phyloP scores from a whole-genome alignment of 2,329 filamentous ascomycete species.

The Claviceps sp. region DNA sequence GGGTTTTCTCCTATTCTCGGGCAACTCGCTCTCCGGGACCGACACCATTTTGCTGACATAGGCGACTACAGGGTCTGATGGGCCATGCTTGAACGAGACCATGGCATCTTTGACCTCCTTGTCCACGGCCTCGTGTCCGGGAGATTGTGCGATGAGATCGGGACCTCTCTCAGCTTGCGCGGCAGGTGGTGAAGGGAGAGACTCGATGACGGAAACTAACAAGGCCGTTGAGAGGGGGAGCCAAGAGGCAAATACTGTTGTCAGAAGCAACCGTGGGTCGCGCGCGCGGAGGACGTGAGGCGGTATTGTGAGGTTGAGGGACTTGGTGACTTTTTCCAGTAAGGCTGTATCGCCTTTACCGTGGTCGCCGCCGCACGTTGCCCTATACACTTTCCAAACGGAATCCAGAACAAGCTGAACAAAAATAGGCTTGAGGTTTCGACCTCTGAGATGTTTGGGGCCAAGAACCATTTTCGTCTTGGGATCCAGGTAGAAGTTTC shows the following conservation, averaged over 20 bases:
- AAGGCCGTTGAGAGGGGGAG: conserved; percentile 84
- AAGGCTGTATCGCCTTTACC: conserved; percentile 71
- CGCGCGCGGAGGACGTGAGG: conserved; percentile 73
- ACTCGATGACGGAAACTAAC: conserved; percentile 86
- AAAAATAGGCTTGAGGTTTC: conserved; percentile 89
- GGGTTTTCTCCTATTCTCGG: conserved; percentile 61
- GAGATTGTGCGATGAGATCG: conserved; percentile 64
- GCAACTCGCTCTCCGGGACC: conserved; percentile 80
- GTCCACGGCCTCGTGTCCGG: conserved; percentile 60
- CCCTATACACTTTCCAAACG: conserved; percentile 91
- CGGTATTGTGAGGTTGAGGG: conserved; percentile 69
- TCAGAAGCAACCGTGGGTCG: conserved; percentile 73
- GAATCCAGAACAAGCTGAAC: conserved; percentile 92
- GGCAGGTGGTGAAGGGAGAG: conserved; percentile 66
- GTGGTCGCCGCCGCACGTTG: conserved; percentile 68
- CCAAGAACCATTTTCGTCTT: conserved; percentile 91
- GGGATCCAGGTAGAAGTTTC: conserved; percentile 89
- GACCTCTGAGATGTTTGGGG: conserved; percentile 83
- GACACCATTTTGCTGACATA: conserved; percentile 99
- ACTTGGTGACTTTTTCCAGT: conserved; percentile 91
- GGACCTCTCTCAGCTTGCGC: conserved; percentile 75
- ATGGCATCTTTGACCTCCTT: conserved; percentile 63
- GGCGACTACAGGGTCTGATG: conserved; percentile 68
- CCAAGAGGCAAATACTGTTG: conserved; percentile 79
- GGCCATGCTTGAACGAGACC: conserved; percentile 58